Evolutionary conservation across 169 alveolate genomes (phyloP), one percentile per base, ranked within the genome.

Genomic region (Fabrea salina): DNA sequence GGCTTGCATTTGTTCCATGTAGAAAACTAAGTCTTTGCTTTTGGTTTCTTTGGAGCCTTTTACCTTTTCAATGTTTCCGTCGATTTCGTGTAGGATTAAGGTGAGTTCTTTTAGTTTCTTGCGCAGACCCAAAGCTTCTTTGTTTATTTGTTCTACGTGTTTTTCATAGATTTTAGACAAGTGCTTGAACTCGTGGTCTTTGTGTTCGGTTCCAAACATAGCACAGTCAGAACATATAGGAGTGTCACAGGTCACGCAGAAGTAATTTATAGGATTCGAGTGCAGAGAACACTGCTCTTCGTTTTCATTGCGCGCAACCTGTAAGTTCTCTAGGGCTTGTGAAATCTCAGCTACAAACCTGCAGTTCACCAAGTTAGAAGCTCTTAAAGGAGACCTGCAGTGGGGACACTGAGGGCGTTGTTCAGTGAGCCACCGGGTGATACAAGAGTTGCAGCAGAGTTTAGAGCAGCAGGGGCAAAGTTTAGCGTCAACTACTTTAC

Each of bases 171-270:
- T 90, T 32, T 75, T 82, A 39, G 71, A 71, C 5, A 93, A 75
- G 43, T 93, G 90, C 74, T 91, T 91, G 72, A 93, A 89, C 59
- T 86, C 84, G 82, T 93, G 97, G 33, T 43, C 77, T 85, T 90
- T 88, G 80, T 93, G 97, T 5, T 82, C 86, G 5, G 77, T 68
- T 33, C 91, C 91, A 83, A 93, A 87, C 95, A 93, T 90, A 19
- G 93, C 95, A 66, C 97, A 93, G 64, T 93, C 97, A 39, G 95
- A 88, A 74, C 97, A 93, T 37, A 93, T 85, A n/a, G 97, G 94
- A 44, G 58, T 80, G 51, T 88, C 74, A 79, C 97, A 93, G 13
- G 89, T 90, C 3, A 66, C 66, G 58, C 97, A 93, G 83, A 86
- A 93, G 67, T 93, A 93, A 33, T 84, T 71, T 22, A 89, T 70